These are phyloP conservation scores for Puccinia hordei DNA, from an alignment of 1,284 basidiomycete genomes.

Conservation along the genomic window DNA sequence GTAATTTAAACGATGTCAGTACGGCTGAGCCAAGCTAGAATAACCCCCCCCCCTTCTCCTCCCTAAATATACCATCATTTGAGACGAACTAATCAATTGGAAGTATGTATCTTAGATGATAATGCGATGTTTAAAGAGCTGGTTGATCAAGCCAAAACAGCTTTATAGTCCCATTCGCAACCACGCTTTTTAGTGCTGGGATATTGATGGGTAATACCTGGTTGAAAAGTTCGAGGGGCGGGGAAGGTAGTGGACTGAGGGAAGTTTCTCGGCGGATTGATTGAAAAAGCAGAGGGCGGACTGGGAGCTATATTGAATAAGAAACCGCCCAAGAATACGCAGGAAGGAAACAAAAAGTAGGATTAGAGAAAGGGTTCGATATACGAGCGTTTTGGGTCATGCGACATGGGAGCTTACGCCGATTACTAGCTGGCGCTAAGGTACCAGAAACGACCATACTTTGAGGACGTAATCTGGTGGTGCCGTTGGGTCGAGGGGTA, in stretches of 20 bases:
- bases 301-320: conserved; percentile 27
- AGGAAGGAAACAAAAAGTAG: not conserved
- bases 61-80: not conserved
- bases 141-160: conserved; percentile 14
- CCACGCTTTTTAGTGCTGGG: conserved; percentile 35
- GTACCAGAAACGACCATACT: conserved; percentile 43
- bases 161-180: conserved; percentile 44
- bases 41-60: not conserved
- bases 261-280: conserved; percentile 48
- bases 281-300: conserved; percentile 35
- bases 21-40: too few relatives aligned
- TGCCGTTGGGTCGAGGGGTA: conserved; percentile 11
- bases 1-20: not conserved
- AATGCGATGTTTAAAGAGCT: not conserved
- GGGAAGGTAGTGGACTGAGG: conserved; percentile 40
- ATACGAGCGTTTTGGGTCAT: not conserved
- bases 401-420: conserved; percentile 29
- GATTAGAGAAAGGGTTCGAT: not conserved
- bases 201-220: conserved; percentile 40
- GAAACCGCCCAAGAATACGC: not conserved
- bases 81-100: not conserved
- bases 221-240: conserved; percentile 36
- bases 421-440: conserved; percentile 17
- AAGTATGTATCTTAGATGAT: not conserved
- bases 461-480: conserved; percentile 24